Evolutionary conservation across 2,329 filamentous ascomycete species (phyloP).

Genomic region (Aphanoascus verrucosus): DNA sequence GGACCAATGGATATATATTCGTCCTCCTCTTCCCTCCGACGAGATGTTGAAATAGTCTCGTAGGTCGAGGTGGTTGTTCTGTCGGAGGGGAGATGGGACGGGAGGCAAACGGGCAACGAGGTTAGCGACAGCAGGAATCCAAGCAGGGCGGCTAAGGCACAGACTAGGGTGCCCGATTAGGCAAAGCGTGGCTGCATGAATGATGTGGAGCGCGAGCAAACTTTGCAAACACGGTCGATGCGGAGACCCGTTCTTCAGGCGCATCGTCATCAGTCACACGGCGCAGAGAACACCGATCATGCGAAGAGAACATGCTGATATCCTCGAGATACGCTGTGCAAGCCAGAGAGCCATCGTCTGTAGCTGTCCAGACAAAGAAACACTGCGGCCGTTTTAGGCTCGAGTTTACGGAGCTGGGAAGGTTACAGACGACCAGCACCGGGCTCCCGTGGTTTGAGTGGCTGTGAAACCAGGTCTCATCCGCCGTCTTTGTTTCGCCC

Average conservation of each 20-base stretch:
- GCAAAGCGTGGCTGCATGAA: background rate
- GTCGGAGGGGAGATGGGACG: constrained; percentile 15
- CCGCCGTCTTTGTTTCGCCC: background rate
- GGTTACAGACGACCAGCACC: constrained; percentile 4
- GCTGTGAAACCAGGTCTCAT: constrained; percentile 8
- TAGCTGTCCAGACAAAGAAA: background rate
- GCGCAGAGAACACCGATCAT: too few relatives aligned
- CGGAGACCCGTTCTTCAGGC: background rate
- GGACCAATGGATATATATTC: background rate
- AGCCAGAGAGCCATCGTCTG: background rate
- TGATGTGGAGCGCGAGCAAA: constrained; percentile 6
- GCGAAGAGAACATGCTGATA: too few relatives aligned
- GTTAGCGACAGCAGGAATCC: background rate
- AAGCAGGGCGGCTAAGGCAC: constrained; percentile 3
- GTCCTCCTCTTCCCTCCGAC: constrained; percentile 5
- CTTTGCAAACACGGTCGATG: constrained; percentile 2
- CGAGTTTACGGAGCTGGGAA: constrained; percentile 4
- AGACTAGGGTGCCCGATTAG: background rate
- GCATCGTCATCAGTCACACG: background rate
- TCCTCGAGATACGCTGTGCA: background rate
- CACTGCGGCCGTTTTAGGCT: background rate
- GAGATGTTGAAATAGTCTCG: background rate
- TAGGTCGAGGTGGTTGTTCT: constrained; percentile 8
- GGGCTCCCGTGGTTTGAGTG: constrained; percentile 3
- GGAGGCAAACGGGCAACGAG: background rate